phyloP scores from a whole-genome alignment of 1,284 basidiomycete species.

The Cystobasidium slooffiae region DNA sequence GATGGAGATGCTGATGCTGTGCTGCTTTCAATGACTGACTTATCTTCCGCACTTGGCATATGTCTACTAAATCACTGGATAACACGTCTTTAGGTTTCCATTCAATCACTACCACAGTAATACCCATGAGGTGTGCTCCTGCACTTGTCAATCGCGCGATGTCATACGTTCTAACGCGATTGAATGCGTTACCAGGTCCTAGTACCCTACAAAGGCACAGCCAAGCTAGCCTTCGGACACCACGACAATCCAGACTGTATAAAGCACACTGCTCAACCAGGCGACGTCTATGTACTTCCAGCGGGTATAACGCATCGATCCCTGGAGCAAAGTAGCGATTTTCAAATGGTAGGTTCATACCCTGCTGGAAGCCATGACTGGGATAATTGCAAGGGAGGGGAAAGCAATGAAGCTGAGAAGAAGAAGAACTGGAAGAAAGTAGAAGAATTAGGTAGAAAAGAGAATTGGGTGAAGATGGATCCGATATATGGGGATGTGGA shows the following conservation, averaged over 20 bases:
- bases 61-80: too few relatives aligned
- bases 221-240: constrained; percentile 36
- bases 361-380: constrained; percentile 21
- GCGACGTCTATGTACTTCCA: constrained; percentile 36
- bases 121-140: constrained; percentile 44
- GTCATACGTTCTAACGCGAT: too few relatives aligned
- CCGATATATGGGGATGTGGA: constrained; percentile 32
- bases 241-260: constrained; percentile 29
- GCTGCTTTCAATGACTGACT: background rate
- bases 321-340: constrained; percentile 28
- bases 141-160: too few relatives aligned
- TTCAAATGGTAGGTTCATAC: constrained; percentile 42
- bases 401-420: constrained; percentile 4
- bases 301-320: constrained; percentile 34
- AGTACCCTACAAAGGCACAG: constrained; percentile 33
- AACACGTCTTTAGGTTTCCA: constrained; percentile 21
- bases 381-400: constrained; percentile 28
- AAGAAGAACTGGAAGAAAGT: constrained; percentile 25
- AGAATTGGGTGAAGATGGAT: constrained; percentile 31
- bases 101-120: constrained; percentile 41
- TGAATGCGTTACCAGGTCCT: too few relatives aligned
- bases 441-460: constrained; percentile 8
- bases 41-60: background rate
- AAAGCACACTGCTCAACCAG: constrained; percentile 22
- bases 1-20: background rate